These are phyloP conservation scores for Blastosporella zonata DNA, from an alignment of 1,284 basidiomycete species.

Conservation along the genomic window DNA sequence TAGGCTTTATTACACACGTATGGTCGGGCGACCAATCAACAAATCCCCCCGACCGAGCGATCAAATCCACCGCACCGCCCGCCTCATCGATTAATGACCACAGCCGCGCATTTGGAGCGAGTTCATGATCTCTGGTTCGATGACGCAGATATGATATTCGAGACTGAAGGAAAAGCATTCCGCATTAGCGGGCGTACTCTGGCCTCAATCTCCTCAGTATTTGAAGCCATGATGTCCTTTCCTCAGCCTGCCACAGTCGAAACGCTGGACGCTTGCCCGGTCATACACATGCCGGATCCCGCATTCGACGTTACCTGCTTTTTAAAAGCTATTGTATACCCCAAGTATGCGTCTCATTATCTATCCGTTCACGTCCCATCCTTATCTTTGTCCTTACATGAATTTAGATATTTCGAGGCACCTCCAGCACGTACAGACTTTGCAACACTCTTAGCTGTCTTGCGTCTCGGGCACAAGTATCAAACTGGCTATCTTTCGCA, in stretches of 20 bases:
- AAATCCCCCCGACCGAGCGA: not conserved
- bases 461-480: constrained; percentile 30
- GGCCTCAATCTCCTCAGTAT: constrained; percentile 11
- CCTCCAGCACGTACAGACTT: constrained; percentile 14
- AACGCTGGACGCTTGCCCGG: constrained; percentile 9
- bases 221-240: constrained; percentile 13
- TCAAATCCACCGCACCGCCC: not conserved
- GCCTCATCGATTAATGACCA: not conserved
- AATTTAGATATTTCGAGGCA: constrained; percentile 9
- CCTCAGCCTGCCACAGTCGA: constrained; percentile 9
- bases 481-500: constrained; percentile 25
- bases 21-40: not conserved
- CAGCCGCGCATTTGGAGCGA: not conserved
- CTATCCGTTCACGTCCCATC: not conserved
- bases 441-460: constrained; percentile 16
- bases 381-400: not conserved
- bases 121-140: constrained; percentile 13
- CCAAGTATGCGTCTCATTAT: constrained; percentile 3
- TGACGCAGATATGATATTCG: constrained; percentile 10
- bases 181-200: constrained; percentile 3
- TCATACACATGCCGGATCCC: constrained; percentile 16
- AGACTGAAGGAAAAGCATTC: constrained; percentile 8
- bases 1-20: too few relatives aligned
- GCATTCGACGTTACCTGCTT: constrained; percentile 13
- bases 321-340: constrained; percentile 13